Conservation (phyloP, 2,329 filamentous ascomycete genomes). For the Fusarium continuum region DNA sequence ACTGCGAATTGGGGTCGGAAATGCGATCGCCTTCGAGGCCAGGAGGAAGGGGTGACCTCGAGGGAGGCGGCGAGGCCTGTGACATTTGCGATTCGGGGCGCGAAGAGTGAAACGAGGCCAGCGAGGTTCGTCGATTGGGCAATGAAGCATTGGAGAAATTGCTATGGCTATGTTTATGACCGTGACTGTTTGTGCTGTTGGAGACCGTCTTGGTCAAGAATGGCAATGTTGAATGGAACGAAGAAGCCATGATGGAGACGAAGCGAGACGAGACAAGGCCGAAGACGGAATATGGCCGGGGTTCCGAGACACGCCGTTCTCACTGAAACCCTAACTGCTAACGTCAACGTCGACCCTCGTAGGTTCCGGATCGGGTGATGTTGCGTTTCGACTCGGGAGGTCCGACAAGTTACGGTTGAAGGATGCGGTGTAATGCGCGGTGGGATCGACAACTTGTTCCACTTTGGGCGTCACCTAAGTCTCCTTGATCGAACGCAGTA, state of each 20-base stretch:
- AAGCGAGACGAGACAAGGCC: slow-evolving; percentile 14
- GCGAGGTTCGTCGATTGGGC: slow-evolving; percentile 59
- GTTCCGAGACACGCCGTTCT: slow-evolving; percentile 18
- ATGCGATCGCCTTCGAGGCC: slow-evolving; percentile 61
- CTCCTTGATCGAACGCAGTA: slow-evolving; percentile 9
- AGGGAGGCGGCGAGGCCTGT: slow-evolving; percentile 60
- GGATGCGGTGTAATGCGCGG: slow-evolving; percentile 40
- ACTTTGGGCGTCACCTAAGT: slow-evolving; percentile 32
- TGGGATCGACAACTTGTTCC: slow-evolving; percentile 35
- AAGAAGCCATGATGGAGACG: slow-evolving; percentile 39
- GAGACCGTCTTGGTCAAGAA: slow-evolving; percentile 51
- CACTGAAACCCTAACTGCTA: slow-evolving; percentile 9
- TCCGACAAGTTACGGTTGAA: slow-evolving; percentile 27
- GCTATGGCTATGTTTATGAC: slow-evolving; percentile 50
- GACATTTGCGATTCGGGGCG: slow-evolving; percentile 68
- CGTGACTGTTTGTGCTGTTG: slow-evolving; percentile 28
- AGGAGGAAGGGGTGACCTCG: slow-evolving; percentile 64
- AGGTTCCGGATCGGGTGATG: slow-evolving; percentile 33
- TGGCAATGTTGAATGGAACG: slow-evolving; percentile 51
- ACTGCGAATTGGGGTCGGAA: slow-evolving; percentile 68
- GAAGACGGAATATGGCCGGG: slow-evolving; percentile 21
- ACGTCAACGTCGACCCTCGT: too few species aligned
- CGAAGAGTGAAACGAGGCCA: slow-evolving; percentile 71
- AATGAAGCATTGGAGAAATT: slow-evolving; percentile 47
- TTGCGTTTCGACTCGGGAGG: slow-evolving; percentile 27